These are phyloP conservation scores for Myxozyma mucilagina DNA, from an alignment of 805 yeast species.

Conservation along the genomic window DNA sequence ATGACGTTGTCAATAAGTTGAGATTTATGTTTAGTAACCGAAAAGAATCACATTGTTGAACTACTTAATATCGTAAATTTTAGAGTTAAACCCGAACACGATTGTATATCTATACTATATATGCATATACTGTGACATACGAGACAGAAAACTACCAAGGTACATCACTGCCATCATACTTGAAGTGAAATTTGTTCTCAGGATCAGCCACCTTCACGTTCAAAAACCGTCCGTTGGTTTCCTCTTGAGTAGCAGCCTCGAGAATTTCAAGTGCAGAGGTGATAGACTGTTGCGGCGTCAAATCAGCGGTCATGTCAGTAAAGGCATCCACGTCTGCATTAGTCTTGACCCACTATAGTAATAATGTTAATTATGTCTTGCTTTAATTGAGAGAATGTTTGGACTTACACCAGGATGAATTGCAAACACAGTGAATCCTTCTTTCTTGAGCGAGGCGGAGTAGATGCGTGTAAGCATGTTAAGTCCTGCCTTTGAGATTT, in stretches of 20 bases:
- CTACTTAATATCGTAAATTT: no score
- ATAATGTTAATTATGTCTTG: neutral
- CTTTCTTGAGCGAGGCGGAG: neutral
- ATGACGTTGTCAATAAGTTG: neutral
- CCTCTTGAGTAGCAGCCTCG: neutral
- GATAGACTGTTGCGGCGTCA: neutral
- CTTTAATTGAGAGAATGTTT: neutral
- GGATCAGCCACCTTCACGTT: neutral
- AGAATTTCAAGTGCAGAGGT: neutral
- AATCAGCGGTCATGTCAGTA: neutral
- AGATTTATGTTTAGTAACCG: neutral
- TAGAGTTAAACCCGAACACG: no score
- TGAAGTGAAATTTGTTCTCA: neutral
- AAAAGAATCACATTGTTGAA: no score
- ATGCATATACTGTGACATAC: no score
- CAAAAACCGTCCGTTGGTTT: neutral
- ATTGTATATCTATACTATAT: no score
- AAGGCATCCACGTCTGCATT: neutral
- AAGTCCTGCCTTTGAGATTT: neutral
- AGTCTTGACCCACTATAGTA: neutral
- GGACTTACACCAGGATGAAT: neutral
- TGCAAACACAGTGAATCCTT: neutral
- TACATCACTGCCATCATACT: neutral
- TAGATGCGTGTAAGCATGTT: neutral
- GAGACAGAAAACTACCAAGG: neutral